phyloP scores from a whole-genome alignment of 768 basidiomycete genomes.

The Jaapia argillacea region DNA sequence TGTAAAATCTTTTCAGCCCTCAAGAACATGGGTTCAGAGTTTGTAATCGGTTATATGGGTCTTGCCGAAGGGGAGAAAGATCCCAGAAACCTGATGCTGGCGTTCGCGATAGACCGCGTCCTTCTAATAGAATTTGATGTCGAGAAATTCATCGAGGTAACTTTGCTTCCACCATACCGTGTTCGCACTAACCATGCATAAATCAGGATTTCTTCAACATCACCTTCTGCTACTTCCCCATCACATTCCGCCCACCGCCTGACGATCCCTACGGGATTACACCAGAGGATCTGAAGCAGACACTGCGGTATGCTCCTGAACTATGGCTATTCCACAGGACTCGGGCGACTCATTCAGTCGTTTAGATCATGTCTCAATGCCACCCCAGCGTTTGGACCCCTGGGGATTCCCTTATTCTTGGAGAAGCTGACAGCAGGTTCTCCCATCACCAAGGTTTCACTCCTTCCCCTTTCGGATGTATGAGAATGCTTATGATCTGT shows the following conservation, averaged over 20 bases:
- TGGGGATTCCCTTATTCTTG: constrained; percentile 81
- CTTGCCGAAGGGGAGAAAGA: constrained; percentile 97
- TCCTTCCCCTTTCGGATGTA: neutral
- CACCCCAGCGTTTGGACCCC: constrained; percentile 70
- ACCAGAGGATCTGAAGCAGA: constrained; percentile 69
- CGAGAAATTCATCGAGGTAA: constrained; percentile 63
- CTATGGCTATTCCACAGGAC: neutral
- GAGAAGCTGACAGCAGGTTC: constrained; percentile 86
- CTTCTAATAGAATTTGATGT: constrained; percentile 86
- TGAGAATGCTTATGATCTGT: constrained; percentile 3
- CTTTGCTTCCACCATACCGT: constrained; percentile 10
- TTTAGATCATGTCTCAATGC: constrained; percentile 63
- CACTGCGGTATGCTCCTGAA: constrained; percentile 43
- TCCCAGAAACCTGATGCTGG: constrained; percentile 84
- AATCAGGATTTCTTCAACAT: constrained; percentile 83
- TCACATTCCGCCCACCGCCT: constrained; percentile 89
- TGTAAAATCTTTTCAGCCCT: constrained; percentile 35
- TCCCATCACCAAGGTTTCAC: constrained; percentile 66
- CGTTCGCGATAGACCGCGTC: constrained; percentile 82
- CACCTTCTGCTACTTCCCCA: constrained; percentile 97
- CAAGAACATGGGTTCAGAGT: constrained; percentile 60
- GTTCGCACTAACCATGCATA: neutral
- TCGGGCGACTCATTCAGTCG: neutral
- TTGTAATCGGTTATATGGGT: constrained; percentile 63
- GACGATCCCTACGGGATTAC: constrained; percentile 92